Percentiles rank a stretch among this genome's conserved stretches.
Conservation (phyloP, 192 early-diverging fungal species). For the Coemansia interrupta region DNA sequence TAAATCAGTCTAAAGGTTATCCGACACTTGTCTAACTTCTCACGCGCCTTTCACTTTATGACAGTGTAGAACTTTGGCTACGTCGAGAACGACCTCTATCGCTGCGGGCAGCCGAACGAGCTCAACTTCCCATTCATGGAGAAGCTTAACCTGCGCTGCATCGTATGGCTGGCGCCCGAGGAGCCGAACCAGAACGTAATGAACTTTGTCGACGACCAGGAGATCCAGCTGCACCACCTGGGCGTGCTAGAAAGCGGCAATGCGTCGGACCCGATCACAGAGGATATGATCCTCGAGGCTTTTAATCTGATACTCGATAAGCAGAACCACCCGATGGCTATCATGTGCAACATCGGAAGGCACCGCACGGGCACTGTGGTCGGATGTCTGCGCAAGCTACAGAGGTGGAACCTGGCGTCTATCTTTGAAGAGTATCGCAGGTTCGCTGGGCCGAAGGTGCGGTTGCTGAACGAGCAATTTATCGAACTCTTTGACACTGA, state of each 20-base stretch:
- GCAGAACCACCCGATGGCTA: slow-evolving; percentile 87
- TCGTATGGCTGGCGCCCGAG: slow-evolving; percentile 94
- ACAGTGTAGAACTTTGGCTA: slow-evolving; percentile 79
- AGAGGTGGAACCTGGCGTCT: slow-evolving; percentile 95
- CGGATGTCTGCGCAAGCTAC: slow-evolving; percentile 95
- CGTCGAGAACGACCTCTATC: slow-evolving; percentile 94
- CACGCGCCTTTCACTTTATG: background rate
- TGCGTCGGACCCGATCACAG: slow-evolving; percentile 96
- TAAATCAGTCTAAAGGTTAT: background rate
- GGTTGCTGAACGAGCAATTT: slow-evolving; percentile 94
- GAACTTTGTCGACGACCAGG: slow-evolving; percentile 98
- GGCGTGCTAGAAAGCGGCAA: slow-evolving; percentile 80
- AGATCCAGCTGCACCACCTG: slow-evolving; percentile 87
- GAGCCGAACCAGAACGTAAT: slow-evolving; percentile 92
- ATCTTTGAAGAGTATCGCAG: slow-evolving; percentile 98
- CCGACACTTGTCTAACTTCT: background rate
- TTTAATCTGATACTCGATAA: slow-evolving; percentile 84
- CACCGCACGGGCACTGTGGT: slow-evolving; percentile 99
- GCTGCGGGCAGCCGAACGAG: slow-evolving; percentile 97
- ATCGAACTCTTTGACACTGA: slow-evolving; percentile 97
- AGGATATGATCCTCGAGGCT: slow-evolving; percentile 91
- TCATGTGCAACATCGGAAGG: slow-evolving; percentile 97
- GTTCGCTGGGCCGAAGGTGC: slow-evolving; percentile 94
- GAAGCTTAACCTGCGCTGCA: slow-evolving; percentile 88
- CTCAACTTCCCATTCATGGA: slow-evolving; percentile 99